A percentile compares a stretch with the other conserved stretches of the same genome.
These are phyloP conservation scores for Agaricus bisporus DNA, from an alignment of 768 basidiomycete species.

Conservation along the genomic window DNA sequence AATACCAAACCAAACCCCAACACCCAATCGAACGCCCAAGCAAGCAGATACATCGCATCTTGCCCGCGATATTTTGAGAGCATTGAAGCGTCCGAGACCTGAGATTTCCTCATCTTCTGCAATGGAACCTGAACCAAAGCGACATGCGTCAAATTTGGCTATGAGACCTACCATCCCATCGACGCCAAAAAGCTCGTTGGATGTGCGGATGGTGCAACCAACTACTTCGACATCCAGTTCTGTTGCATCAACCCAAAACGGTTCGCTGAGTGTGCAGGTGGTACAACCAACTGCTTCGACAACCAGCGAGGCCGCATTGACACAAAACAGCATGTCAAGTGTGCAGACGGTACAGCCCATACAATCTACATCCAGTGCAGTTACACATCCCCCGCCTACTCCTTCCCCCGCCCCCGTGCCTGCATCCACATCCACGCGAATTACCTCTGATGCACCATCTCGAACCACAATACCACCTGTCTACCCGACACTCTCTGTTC, in stretches of 20 bases:
- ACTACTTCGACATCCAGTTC: background rate
- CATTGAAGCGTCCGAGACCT: conserved; percentile 34
- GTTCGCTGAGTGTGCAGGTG: too few species aligned
- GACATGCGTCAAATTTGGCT: conserved; percentile 14
- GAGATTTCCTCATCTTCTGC: conserved; percentile 6
- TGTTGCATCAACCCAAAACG: too few species aligned
- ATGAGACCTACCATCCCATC: background rate
- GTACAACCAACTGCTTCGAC: too few species aligned
- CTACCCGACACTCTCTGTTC: background rate
- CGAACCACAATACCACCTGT: background rate
- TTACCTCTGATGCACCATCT: background rate
- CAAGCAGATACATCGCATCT: conserved; percentile 46
- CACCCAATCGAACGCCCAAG: conserved; percentile 23
- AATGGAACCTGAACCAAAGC: conserved; percentile 16
- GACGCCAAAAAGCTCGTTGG: too few species aligned
- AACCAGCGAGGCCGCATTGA: too few species aligned
- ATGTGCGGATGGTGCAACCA: background rate
- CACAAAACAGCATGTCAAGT: too few species aligned
- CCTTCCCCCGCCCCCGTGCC: background rate
- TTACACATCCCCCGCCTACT: background rate
- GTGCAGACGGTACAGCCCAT: too few species aligned
- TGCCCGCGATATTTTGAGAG: conserved; percentile 51
- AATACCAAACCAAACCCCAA: background rate
- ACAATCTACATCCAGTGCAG: background rate
- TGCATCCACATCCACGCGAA: background rate